phyloP scores from a whole-genome alignment of 331 rosid species.

The Rhamnella rubrinervis region DNA sequence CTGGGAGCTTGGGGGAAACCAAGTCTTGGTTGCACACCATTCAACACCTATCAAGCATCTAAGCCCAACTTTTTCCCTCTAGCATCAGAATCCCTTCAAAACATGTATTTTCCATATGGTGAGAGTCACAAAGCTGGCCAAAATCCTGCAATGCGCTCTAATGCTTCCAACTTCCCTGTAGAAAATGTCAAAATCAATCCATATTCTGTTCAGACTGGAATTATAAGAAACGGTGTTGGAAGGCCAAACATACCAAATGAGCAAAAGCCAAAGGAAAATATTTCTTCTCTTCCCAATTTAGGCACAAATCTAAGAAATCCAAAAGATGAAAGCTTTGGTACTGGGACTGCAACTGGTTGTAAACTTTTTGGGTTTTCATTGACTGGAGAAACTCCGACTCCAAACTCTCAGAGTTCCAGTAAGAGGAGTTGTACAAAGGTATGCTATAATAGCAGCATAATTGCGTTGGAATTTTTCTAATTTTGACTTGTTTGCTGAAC shows the following conservation, averaged over 20 bases:
- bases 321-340: constrained; percentile 41
- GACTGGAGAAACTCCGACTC: constrained; percentile 52
- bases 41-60: constrained; percentile 57
- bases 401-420: constrained; percentile 51
- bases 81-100: constrained; percentile 50
- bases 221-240: constrained; percentile 50
- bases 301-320: constrained; percentile 48
- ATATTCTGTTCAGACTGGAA: constrained; percentile 48
- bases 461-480: constrained; percentile 45
- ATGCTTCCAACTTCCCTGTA: constrained; percentile 41
- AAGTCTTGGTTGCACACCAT: constrained; percentile 45
- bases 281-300: constrained; percentile 44
- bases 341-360: constrained; percentile 51
- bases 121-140: constrained; percentile 57
- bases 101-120: constrained; percentile 55
- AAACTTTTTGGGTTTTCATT: constrained; percentile 84
- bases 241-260: constrained; percentile 39
- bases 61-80: constrained; percentile 48
- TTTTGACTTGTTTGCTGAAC: constrained; percentile 48
- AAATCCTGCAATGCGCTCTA: constrained; percentile 45
- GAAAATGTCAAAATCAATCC: constrained; percentile 44
- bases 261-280: constrained; percentile 46
- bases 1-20: constrained; percentile 69
- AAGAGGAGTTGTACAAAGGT: constrained; percentile 97
- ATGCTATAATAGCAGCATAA: constrained; percentile 52